Base-by-base conservation (phyloP, 768 basidiomycete genomes). In the Agaricus subrufescens region DNA sequence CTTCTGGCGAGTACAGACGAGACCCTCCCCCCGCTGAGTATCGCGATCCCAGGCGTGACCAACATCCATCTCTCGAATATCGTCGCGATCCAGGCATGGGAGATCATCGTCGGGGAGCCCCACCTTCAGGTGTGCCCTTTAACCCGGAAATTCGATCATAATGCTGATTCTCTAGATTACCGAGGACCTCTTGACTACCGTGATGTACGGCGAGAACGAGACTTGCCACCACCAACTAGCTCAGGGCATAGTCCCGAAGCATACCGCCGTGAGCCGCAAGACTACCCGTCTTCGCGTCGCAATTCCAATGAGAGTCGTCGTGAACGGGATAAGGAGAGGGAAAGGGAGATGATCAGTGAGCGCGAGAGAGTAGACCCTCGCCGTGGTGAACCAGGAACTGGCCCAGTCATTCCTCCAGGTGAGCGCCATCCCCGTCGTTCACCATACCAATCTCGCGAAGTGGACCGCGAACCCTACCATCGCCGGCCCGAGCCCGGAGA, bases 341-440 rank as follows among this genome's bases (percentile, higher is more conserved):
- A 58, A 23, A 58, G 46, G n/a, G 29, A 29, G 11, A 48, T 48
- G 46, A 50, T 57, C 19, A 45, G 46, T 29, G 57, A 58, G 19
- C 50, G 58, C 26, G 58, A 58, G 7, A 54, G 58, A 37, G 52
- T 43, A 38, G 58, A 58, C 25, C 31, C 45, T 49, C 54, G 54
- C 43, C 54, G 54, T 49, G 40, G 54, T 27, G 54, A 56, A 40
- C 40, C 47, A 56, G 54, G 54, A 23, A 43, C 48, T 40, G 54
- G 54, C 11, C 40, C 47, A 42, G 54, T 26, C 23, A 34, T 48
- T 31, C 47, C 54, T 23, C 54, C 47, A 49, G 47, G 54, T 56
- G 54, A 56, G 54, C 54, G 54, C 19, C 54, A 49, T 19, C 47
- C 30, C 14, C 46, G 42, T n/a, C 54, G 54, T 49, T 56, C 54